Base-by-base conservation (phyloP, 345 rosid genomes). In the Eucalyptus sp. region DNA sequence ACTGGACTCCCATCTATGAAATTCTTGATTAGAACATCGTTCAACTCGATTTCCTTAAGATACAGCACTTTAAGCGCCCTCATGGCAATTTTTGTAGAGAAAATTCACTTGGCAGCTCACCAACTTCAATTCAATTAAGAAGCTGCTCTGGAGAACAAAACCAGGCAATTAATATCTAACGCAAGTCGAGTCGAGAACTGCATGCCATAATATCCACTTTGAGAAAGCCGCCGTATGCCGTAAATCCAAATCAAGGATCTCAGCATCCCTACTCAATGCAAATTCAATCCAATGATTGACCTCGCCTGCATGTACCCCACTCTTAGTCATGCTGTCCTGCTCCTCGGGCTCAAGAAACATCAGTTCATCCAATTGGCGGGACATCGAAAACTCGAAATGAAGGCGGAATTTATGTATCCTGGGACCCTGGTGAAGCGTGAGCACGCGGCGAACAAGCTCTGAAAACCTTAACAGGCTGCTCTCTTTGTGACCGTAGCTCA, bases 231-330 rank as follows among this genome's bases (percentile, higher is more conserved):
- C 88, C 50, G 2, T 84, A 89, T 15, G 87, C 87, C 7, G 50
- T 33, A 44, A 89, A 89, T 87, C 90, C 43, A 89, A 80, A 44
- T 89, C 89, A 48, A 89, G 88, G 49, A 71, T 50, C 64, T 89
- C 80, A n/a, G 87, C 52, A 44, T 87, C 56, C 44, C 64, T 56
- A 37, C 5, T 62, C 86, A 89, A 27, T 2, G 83, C 88, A 81
- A 83, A 89, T 48, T 49, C 89, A 2, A 89, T 81, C 90, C 90
- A 87, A 10, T 16, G 27, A 60, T 58, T 48, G 60, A 89, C 58
- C 7, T 44, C 17, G 0, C 31, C 41, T 13, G 51, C 13, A 33
- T 85, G 60, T 33, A n/a, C 50, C 48, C 46, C 68, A 29, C 37
- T 41, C 50, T 44, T 58, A 52, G 7, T 60, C 15, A 54, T 29